phyloP scores from a whole-genome alignment of 805 yeast genomes.

The Citeromyces matritensis region DNA sequence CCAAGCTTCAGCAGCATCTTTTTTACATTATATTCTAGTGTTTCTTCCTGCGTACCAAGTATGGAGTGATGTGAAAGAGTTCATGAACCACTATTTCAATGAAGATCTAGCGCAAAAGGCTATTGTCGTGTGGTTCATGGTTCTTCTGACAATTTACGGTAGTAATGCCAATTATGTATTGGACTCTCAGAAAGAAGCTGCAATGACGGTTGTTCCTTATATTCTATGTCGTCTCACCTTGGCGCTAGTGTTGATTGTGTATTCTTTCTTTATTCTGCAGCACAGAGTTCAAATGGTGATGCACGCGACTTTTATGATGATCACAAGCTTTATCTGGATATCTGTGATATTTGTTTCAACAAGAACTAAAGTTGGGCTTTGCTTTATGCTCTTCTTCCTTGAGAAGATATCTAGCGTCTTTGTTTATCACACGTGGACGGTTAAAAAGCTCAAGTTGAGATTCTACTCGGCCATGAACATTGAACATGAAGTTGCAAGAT shows the following conservation, averaged over 20 bases:
- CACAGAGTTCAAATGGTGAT: constrained; percentile 34
- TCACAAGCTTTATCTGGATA: constrained; percentile 30
- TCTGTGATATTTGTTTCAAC: constrained; percentile 31
- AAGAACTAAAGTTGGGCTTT: constrained; percentile 28
- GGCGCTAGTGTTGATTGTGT: constrained; percentile 16
- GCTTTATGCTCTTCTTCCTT: constrained; percentile 21
- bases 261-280: constrained; percentile 29
- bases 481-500: constrained; percentile 53
- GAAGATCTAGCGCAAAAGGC: constrained; percentile 42
- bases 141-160: constrained; percentile 31
- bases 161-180: constrained; percentile 27
- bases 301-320: constrained; percentile 15
- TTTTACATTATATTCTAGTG: constrained; percentile 30
- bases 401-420: constrained; percentile 24
- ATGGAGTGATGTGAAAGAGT: constrained; percentile 51
- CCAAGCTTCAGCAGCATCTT: constrained; percentile 27
- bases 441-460: constrained; percentile 22
- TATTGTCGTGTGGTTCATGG: constrained; percentile 36
- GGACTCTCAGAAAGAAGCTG: constrained; percentile 20
- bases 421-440: constrained; percentile 30
- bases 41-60: constrained; percentile 48
- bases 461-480: constrained; percentile 48
- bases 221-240: constrained; percentile 28
- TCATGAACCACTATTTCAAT: constrained; percentile 47
- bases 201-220: constrained; percentile 29